Evolutionary conservation across 1,284 basidiomycete genomes (phyloP), one percentile per base, ranked within the genome.

Genomic region (Leccinum griseonigrum): DNA sequence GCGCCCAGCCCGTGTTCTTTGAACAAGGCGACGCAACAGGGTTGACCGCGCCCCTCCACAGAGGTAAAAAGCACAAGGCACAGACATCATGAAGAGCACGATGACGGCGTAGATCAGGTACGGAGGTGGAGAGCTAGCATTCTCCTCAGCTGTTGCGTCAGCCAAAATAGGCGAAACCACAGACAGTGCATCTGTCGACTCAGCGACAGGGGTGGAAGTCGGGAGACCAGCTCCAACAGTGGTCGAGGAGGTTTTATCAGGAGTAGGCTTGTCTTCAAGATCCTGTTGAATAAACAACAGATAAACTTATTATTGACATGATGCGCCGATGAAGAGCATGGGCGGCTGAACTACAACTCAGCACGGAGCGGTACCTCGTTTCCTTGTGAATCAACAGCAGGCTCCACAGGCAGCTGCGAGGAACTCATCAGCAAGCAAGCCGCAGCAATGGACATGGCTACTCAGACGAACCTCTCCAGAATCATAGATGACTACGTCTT

Each of bases 311-410:
- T 83, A 85, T 85, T 84, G 75, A 79, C 76, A 81, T 75, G 73
- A 75, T 62, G 66, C 66, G 67, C 69, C 70, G 58, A 68, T 62
- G 64, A 68, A 72, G 40, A 72, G 79, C 69, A 78, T 70, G 67
- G 69, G 68, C 71, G 76, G 79, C 81, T 74, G 75, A 76, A 71
- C 63, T 85, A 97, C 73, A 97, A 93, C 86, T 97, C 95, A 85
- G 85, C 88, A 72, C 87, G 93, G 72, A 92, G 78, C 81, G 93
- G 94, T 87, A 95, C 92, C 92, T 95, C 81, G 67, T 92, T 89
- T 73, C 88, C 91, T 60, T 88, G 81, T 63, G 79, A 81, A 68
- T 91, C 90, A 46, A 77, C 75, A 61, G 78, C 81, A 34, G 77
- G 59, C 59, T 91, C 88, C 48, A 94, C 74, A 46, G 79, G 78